Evolutionary conservation across 1,139 yeast genomes (phyloP).

Genomic region (Lipomyces yarrowii): DNA sequence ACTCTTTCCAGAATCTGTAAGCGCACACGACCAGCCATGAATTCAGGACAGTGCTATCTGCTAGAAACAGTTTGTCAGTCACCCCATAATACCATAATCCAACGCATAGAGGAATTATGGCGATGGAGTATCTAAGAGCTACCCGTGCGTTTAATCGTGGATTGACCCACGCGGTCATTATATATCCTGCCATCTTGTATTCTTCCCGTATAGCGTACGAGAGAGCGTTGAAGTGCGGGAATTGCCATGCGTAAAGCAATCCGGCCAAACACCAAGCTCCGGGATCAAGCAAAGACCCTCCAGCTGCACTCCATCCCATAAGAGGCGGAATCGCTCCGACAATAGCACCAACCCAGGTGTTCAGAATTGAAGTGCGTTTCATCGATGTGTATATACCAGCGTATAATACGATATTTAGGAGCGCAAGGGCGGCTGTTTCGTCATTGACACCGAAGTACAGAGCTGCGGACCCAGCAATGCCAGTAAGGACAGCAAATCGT

Average conservation of each 20-base stretch:
- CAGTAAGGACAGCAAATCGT: slow-evolving; percentile 73
- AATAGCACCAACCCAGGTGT: slow-evolving; percentile 98
- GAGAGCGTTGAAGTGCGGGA: slow-evolving; percentile 93
- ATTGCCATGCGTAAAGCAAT: slow-evolving; percentile 94
- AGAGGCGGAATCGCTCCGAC: slow-evolving; percentile 98
- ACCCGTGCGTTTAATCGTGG: slow-evolving; percentile 93
- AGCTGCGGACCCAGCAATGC: slow-evolving; percentile 68
- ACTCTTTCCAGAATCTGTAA: slow-evolving; percentile 69
- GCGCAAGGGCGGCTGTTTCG: slow-evolving; percentile 67
- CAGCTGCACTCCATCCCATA: slow-evolving; percentile 99
- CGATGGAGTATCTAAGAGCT: slow-evolving; percentile 79
- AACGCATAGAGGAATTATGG: slow-evolving; percentile 91
- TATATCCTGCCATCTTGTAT: slow-evolving; percentile 89
- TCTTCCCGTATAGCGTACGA: slow-evolving; percentile 87
- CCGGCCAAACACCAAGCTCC: slow-evolving; percentile 96
- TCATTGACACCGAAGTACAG: slow-evolving; percentile 76
- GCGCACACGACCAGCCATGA: slow-evolving; percentile 85
- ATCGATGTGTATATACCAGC: slow-evolving; percentile 90
- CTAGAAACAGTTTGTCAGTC: slow-evolving; percentile 77
- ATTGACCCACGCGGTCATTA: slow-evolving; percentile 93
- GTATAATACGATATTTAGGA: slow-evolving; percentile 74
- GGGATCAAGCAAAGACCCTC: slow-evolving; percentile 67
- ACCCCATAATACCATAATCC: slow-evolving; percentile 78
- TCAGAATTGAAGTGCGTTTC: slow-evolving; percentile 78
- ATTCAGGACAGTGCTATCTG: slow-evolving; percentile 81